Conservation (phyloP, 1,284 basidiomycete species). For the Afroboletus lepidellus region DNA sequence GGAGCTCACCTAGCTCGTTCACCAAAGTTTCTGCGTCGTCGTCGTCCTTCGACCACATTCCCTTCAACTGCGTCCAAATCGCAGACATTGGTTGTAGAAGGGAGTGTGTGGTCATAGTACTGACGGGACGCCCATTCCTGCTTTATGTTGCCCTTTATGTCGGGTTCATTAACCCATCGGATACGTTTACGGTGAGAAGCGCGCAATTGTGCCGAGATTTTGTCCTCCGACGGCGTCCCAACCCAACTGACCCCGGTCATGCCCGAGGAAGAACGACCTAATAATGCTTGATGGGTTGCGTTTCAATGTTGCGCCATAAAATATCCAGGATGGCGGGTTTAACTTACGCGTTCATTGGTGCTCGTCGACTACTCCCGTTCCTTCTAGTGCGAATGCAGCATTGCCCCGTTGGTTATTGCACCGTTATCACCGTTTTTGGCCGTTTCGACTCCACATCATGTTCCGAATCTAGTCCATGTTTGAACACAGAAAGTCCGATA, state of each 20-base stretch:
- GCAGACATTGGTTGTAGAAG: slow-evolving; percentile 23
- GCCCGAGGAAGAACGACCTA: too few species aligned
- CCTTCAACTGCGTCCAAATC: slow-evolving; percentile 18
- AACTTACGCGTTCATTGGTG: neutral
- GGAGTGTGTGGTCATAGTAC: slow-evolving; percentile 2
- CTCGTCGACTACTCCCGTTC: too few species aligned
- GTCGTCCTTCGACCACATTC: slow-evolving; percentile 4
- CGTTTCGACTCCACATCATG: too few species aligned
- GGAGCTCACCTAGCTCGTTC: slow-evolving; percentile 14
- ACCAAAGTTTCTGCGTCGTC: slow-evolving; percentile 11
- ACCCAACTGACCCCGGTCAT: too few species aligned
- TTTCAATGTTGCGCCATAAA: too few species aligned
- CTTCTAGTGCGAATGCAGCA: neutral
- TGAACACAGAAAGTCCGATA: too few species aligned
- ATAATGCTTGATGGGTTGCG: too few species aligned
- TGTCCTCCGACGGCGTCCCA: too few species aligned
- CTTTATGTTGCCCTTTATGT: neutral
- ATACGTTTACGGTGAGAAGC: neutral
- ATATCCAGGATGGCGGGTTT: too few species aligned
- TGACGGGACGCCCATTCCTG: neutral
- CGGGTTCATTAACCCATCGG: neutral
- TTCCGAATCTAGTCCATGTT: too few species aligned
- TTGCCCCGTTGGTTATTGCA: too few species aligned
- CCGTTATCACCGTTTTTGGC: too few species aligned
- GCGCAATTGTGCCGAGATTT: neutral